These are phyloP conservation scores for Monocercomonoides exilis DNA, from an alignment of 78 protist genomes.

Conservation along the genomic window DNA sequence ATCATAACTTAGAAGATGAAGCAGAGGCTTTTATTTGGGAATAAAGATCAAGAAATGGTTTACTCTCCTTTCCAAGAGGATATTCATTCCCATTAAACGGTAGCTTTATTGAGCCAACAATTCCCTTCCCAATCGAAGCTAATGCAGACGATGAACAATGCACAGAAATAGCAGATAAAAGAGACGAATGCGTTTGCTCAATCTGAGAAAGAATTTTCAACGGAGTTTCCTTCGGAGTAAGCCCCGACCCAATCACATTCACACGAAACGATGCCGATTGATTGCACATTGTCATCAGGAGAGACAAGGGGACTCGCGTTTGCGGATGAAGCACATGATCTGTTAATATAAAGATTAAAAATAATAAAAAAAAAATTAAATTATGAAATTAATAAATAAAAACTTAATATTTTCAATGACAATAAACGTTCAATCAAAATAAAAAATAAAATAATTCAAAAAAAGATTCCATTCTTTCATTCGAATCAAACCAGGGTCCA, in stretches of 20 bases:
- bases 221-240: not conserved
- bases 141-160: not conserved
- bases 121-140: not conserved
- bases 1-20: too few relatives aligned
- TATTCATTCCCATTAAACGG: not conserved
- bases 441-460: too few relatives aligned
- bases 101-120: not conserved
- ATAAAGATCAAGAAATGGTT: not conserved
- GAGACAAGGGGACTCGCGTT: not conserved
- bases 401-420: too few relatives aligned
- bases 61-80: not conserved
- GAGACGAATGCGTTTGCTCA: not conserved
- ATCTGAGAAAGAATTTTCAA: not conserved
- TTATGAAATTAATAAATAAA: not conserved
- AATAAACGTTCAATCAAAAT: too few relatives aligned
- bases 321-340: not conserved
- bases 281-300: not conserved
- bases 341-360: not conserved
- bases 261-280: not conserved
- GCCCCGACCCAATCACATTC: not conserved
- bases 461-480: too few relatives aligned
- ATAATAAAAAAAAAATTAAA: not conserved
- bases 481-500: not conserved
- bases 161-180: not conserved
- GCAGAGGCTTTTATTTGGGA: too few relatives aligned